Evolutionary conservation across 2,329 filamentous ascomycete genomes (phyloP), one percentile per base, ranked within the genome.

Genomic region (Elsinoe batatas): DNA sequence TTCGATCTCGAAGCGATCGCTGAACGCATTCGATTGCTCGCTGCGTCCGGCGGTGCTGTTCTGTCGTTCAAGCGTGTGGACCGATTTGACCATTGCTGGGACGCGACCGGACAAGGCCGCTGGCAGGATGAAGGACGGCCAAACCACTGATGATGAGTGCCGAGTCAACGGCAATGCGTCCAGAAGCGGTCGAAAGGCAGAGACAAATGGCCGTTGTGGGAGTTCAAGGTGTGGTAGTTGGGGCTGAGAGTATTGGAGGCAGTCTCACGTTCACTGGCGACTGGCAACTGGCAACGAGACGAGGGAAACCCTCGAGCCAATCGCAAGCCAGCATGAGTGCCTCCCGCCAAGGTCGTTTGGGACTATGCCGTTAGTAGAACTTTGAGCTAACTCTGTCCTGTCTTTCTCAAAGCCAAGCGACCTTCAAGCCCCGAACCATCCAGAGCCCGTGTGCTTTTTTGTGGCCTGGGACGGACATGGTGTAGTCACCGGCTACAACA

Each of bases 1-100:
- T 49, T 68, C 65, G 54, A 74, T 63, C 59, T 74, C 74, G 61
- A 69, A 71, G 58, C 76, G 72, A 63, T 77, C 75, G 64, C 72
- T 73, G 60, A 77, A 77, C 56, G 76, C 69, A 64, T 77, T 69
- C 53, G 65, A 62, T 57, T 68, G 70, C 58, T 67, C 68, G 40
- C 53, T 40, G 47, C 61, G 50, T 62, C 62, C 53, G 62, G 60
- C 40, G 30, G 35, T 59, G 62, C 61, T 62, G 65, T 62, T 56
- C 64, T 59, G 61, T 64, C 60, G 63, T 62, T 61, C 58, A 60
- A 64, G 59, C 64, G 67, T 38, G 15, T 17, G 26, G 12, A 47
- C 38, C 61, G 66, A 68, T 64, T 67, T 64, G 51, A 69, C 65
- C 70, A 72, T 72, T 54, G 65, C 68, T 66, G 61, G 43, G 36